phyloP scores from a whole-genome alignment of 208 protist genomes.

The Leishmania aethiopica region DNA sequence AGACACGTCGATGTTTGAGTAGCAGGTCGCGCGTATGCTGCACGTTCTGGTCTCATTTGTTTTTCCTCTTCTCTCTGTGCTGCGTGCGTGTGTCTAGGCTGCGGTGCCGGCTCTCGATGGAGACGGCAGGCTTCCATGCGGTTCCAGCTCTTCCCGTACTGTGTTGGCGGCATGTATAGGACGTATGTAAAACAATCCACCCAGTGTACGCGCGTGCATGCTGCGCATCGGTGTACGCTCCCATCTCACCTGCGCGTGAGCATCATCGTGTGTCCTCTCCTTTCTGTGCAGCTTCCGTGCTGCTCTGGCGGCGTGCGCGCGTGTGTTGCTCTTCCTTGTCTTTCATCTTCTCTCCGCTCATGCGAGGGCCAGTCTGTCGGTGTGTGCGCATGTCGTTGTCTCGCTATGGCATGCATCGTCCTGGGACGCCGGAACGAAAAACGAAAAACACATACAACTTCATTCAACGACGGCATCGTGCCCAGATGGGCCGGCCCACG shows the following conservation, averaged over 20 bases:
- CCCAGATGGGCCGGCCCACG: background rate
- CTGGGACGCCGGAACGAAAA: background rate
- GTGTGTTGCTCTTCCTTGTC: background rate
- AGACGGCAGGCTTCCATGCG: background rate
- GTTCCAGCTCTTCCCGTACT: background rate
- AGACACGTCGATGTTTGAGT: slow-evolving; percentile 47
- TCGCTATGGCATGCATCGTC: background rate
- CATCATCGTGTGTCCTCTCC: background rate
- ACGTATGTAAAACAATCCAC: background rate
- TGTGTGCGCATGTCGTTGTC: background rate
- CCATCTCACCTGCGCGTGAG: background rate
- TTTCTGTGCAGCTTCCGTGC: background rate
- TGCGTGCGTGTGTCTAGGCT: background rate
- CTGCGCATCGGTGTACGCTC: background rate
- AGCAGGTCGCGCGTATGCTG: background rate
- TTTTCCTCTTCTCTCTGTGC: background rate
- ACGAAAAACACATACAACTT: background rate
- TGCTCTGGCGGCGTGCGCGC: background rate
- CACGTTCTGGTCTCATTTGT: background rate
- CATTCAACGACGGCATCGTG: background rate
- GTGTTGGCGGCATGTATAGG: background rate
- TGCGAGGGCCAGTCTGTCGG: background rate
- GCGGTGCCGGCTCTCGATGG: background rate
- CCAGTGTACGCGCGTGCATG: background rate
- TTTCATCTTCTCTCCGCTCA: background rate